Evolutionary conservation across 225 moss, liverwort and hornwort species (phyloP).

Genomic region (Rhytidiadelphus loreus): DNA sequence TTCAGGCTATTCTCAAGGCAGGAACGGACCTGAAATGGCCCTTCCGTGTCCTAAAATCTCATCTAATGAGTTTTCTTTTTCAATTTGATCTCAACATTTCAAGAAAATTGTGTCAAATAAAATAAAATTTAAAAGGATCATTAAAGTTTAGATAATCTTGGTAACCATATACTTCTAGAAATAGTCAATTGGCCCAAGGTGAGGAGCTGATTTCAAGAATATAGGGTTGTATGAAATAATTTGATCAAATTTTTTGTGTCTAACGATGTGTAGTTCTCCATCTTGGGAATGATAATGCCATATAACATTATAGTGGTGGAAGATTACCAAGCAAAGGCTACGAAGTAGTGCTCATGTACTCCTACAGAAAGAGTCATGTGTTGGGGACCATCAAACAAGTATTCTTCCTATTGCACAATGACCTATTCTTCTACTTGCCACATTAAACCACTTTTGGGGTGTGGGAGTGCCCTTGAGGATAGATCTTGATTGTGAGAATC

Average conservation of each 20-base stretch:
- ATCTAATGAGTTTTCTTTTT: too few relatives aligned
- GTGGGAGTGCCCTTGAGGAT: conserved; percentile 15
- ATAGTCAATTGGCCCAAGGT: too few relatives aligned
- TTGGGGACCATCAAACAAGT: conserved; percentile 11
- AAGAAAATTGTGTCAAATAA: not conserved
- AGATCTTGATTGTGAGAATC: conserved; percentile 46
- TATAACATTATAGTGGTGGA: conserved; percentile 7
- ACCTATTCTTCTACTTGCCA: not conserved
- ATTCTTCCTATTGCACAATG: conserved; percentile 36
- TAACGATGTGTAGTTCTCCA: conserved; percentile 5
- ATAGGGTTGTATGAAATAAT: not conserved
- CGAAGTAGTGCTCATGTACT: conserved; percentile 34
- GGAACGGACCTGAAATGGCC: too few relatives aligned
- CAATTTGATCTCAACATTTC: not conserved
- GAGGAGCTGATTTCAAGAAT: not conserved
- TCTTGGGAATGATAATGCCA: conserved; percentile 9
- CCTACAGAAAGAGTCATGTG: conserved; percentile 19
- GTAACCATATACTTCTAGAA: too few relatives aligned
- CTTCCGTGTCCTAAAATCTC: too few relatives aligned
- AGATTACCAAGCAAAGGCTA: not conserved
- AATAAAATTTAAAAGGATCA: not conserved
- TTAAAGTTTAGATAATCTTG: not conserved
- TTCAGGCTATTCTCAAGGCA: too few relatives aligned
- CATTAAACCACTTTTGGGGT: not conserved
- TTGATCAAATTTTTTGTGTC: not conserved